These are phyloP conservation scores for Biancaea sappan DNA, from an alignment of 306 rosid genomes.

Conservation along the genomic window DNA sequence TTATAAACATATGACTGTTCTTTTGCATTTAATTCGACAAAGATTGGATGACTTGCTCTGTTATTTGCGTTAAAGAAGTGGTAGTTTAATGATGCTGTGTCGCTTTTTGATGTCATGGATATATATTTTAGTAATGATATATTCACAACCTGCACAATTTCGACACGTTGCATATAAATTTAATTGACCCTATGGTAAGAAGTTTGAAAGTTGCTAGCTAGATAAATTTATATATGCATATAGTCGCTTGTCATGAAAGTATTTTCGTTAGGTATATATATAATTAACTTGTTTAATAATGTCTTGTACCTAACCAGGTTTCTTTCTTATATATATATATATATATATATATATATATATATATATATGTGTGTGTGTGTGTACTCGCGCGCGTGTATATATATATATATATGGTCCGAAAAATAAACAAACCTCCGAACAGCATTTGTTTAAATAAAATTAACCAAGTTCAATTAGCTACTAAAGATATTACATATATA, in stretches of 20 bases:
- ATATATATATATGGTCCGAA: neutral
- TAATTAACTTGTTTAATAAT: too few relatives aligned
- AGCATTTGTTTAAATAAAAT: neutral
- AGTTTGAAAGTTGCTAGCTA: neutral
- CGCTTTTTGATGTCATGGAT: neutral
- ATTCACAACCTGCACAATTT: neutral
- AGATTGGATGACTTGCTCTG: neutral
- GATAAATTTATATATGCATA: neutral
- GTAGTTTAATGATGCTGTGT: neutral
- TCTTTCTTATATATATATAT: neutral
- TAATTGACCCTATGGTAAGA: neutral
- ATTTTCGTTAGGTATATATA: neutral
- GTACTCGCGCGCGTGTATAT: too few relatives aligned
- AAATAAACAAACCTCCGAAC: neutral
- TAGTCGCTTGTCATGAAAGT: too few relatives aligned
- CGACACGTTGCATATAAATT: neutral
- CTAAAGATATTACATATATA: too few relatives aligned
- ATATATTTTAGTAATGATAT: neutral
- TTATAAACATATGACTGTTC: neutral
- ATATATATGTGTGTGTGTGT: too few relatives aligned
- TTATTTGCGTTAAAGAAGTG: neutral
- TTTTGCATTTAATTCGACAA: neutral
- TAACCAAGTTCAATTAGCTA: neutral
- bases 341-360: too few relatives aligned
- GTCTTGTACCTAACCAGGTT: neutral